These are phyloP conservation scores for Podospora sp. DNA, from an alignment of 495 filamentous ascomycete species.

Conservation along the genomic window DNA sequence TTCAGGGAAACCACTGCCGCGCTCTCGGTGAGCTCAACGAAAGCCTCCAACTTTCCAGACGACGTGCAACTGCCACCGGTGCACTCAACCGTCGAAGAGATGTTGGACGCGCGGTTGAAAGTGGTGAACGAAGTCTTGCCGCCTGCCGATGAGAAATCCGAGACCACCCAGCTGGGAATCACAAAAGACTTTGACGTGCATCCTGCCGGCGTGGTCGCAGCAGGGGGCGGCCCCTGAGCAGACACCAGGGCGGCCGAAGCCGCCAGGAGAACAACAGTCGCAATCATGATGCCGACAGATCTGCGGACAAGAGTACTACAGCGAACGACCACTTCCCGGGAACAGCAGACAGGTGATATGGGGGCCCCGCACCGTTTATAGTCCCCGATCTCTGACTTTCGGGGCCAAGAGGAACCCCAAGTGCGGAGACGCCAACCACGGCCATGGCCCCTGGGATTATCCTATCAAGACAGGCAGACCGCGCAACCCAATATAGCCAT, in stretches of 20 bases:
- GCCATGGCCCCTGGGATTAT: background rate
- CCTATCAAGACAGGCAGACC: background rate
- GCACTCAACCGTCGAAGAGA: conserved; percentile 16
- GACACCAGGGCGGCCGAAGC: conserved; percentile 6
- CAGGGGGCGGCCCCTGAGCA: conserved; percentile 6
- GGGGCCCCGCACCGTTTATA: background rate
- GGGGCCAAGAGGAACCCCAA: background rate
- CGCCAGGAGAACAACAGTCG: background rate
- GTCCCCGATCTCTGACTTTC: background rate
- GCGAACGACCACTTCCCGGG: background rate
- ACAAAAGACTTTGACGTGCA: conserved; percentile 33
- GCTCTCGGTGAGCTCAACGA: conserved; percentile 4
- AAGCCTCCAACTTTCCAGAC: conserved; percentile 2
- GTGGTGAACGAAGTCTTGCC: conserved; percentile 12
- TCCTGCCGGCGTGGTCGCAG: background rate
- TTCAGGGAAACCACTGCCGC: conserved; percentile 22
- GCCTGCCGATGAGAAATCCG: conserved; percentile 11
- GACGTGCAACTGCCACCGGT: conserved; percentile 11
- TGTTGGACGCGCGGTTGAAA: conserved; percentile 30
- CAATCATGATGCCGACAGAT: background rate
- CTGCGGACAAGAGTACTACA: background rate
- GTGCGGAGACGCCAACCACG: background rate
- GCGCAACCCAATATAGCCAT: background rate
- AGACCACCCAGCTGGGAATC: conserved; percentile 31
- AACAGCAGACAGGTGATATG: background rate